Conservation (phyloP, 2,329 filamentous ascomycete genomes). For the Ambrosiella xylebori region DNA sequence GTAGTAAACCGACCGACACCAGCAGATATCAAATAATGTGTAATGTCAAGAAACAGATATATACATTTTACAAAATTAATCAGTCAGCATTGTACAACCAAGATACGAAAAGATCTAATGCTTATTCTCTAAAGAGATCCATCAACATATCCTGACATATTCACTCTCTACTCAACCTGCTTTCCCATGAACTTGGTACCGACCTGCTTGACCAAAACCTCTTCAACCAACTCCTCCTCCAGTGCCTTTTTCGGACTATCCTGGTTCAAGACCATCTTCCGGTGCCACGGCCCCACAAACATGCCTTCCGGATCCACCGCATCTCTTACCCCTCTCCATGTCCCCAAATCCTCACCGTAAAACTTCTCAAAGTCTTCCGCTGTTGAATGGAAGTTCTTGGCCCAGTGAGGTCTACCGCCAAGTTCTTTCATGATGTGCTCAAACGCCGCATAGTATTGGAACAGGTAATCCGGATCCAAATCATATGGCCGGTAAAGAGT, state of each 20-base stretch:
- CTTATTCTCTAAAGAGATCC: neutral
- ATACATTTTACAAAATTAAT: neutral
- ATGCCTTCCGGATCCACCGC: slow-evolving; percentile 64
- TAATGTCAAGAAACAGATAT: neutral
- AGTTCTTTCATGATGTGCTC: slow-evolving; percentile 81
- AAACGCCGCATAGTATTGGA: slow-evolving; percentile 73
- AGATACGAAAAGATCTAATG: neutral
- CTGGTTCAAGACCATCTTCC: slow-evolving; percentile 41
- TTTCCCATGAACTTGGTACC: slow-evolving; percentile 9
- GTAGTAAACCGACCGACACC: neutral
- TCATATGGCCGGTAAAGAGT: slow-evolving; percentile 74
- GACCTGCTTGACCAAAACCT: neutral
- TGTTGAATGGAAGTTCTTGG: slow-evolving; percentile 65
- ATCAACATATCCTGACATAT: neutral
- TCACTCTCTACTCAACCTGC: slow-evolving; percentile 2
- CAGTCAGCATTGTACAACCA: neutral
- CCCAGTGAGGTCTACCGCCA: slow-evolving; percentile 74
- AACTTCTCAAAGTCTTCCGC: slow-evolving; percentile 44
- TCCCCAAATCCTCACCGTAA: slow-evolving; percentile 49
- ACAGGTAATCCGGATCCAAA: slow-evolving; percentile 56
- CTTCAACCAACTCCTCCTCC: slow-evolving; percentile 12
- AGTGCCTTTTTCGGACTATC: slow-evolving; percentile 20
- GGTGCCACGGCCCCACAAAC: slow-evolving; percentile 85
- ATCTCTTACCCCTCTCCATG: slow-evolving; percentile 52
- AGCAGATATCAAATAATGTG: neutral